A percentile compares a stretch with the other conserved stretches of the same genome.
Conservation (phyloP, 2,329 filamentous ascomycete species). For the Cryphonectria nitschkei region DNA sequence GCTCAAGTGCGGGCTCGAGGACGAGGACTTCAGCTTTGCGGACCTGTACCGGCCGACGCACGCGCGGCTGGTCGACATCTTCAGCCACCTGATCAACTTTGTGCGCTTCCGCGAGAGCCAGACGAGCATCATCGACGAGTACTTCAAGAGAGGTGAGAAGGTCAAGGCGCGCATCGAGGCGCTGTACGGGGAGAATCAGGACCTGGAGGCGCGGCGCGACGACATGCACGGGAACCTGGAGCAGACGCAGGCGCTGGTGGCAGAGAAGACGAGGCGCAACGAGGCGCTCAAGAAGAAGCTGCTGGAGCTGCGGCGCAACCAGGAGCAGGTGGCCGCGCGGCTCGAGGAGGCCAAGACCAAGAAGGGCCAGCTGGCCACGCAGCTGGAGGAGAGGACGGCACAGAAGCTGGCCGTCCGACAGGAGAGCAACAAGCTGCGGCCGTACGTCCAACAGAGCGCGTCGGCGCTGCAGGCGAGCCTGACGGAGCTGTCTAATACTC, state of each 20-base stretch:
- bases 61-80: conserved; percentile 88
- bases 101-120: conserved; percentile 95
- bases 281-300: conserved; percentile 84
- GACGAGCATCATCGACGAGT: conserved; percentile 84
- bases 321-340: conserved; percentile 81
- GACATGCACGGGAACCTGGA: conserved; percentile 81
- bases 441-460: conserved; percentile 90
- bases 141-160: conserved; percentile 88
- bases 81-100: conserved; percentile 98
- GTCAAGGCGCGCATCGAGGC: conserved; percentile 88
- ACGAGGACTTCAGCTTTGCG: conserved; percentile 90
- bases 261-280: conserved; percentile 83
- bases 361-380: conserved; percentile 73
- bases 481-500: conserved; percentile 77
- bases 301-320: conserved; percentile 77
- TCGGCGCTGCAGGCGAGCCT: conserved; percentile 80
- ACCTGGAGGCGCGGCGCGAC: conserved; percentile 77
- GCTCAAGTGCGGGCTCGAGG: conserved; percentile 85
- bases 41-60: conserved; percentile 92
- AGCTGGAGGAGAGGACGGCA: conserved; percentile 73
- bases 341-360: conserved; percentile 82
- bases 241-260: conserved; percentile 78
- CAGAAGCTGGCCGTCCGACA: conserved; percentile 73
- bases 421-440: conserved; percentile 85
- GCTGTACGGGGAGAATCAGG: conserved; percentile 83